Conservation (phyloP, 2,329 filamentous ascomycete genomes). For the Trichoderma polysporum region DNA sequence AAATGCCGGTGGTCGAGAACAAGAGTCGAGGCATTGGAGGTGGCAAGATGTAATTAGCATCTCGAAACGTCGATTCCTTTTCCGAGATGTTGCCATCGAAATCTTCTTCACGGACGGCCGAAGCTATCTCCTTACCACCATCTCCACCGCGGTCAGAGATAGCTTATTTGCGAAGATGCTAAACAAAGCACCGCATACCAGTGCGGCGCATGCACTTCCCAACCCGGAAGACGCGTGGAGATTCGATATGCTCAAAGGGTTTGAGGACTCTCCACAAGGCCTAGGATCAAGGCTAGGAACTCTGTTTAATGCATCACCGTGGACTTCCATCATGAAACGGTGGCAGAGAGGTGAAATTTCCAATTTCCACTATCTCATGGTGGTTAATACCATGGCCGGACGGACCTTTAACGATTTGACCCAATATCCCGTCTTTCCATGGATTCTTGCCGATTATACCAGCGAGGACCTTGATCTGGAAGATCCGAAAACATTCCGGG, state of each 20-base stretch:
- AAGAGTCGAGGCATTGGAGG: constrained; percentile 86
- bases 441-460: constrained; percentile 93
- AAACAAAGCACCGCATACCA: constrained; percentile 77
- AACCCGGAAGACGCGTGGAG: constrained; percentile 90
- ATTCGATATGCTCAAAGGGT: constrained; percentile 74
- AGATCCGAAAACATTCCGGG: constrained; percentile 81
- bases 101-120: constrained; percentile 96
- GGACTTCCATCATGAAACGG: constrained; percentile 80
- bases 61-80: constrained; percentile 91
- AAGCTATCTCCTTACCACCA: constrained; percentile 87
- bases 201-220: constrained; percentile 64
- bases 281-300: constrained; percentile 88
- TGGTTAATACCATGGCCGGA: constrained; percentile 95
- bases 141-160: constrained; percentile 71
- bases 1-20: constrained; percentile 58
- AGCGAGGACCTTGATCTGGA: constrained; percentile 88
- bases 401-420: constrained; percentile 97
- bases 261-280: constrained; percentile 58
- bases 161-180: constrained; percentile 76
- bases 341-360: constrained; percentile 96
- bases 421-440: constrained; percentile 97
- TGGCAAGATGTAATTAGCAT: constrained; percentile 95
- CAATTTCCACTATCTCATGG: constrained; percentile 98
- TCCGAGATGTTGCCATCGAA: constrained; percentile 94
- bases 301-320: constrained; percentile 80